Conservation (phyloP, 108 stramenopile species). For the Cyclostephanos tholiformis region DNA sequence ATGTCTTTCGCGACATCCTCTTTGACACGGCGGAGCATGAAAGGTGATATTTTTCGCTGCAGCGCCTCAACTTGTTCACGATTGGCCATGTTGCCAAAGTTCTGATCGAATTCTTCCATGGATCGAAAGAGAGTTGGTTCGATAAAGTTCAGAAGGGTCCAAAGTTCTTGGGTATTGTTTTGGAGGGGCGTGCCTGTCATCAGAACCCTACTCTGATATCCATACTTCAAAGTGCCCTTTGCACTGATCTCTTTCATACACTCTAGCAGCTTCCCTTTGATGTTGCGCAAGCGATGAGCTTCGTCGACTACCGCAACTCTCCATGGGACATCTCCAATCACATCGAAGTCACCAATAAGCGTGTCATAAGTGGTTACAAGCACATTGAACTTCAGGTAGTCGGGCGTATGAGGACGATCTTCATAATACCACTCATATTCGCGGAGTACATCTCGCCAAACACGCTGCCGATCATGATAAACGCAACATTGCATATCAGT, state of each 20-base stretch:
- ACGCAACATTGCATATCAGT: conserved; percentile 95
- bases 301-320: conserved; percentile 95
- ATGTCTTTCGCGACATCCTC: conserved; percentile 99
- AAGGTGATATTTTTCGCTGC: conserved; percentile 92
- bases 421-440: conserved; percentile 98
- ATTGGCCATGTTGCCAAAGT: conserved; percentile 93
- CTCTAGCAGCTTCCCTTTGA: conserved; percentile 92
- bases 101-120: conserved; percentile 86
- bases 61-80: conserved; percentile 91
- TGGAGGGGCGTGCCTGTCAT: conserved; percentile 99
- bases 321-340: conserved; percentile 89
- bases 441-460: conserved; percentile 95
- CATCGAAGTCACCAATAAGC: conserved; percentile 87
- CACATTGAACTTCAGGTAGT: conserved; percentile 94
- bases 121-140: conserved; percentile 93
- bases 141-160: conserved; percentile 97
- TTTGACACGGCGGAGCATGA: conserved; percentile 95
- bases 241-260: conserved; percentile 92
- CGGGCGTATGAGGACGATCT: conserved; percentile 94
- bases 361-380: conserved; percentile 95
- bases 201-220: conserved; percentile 93
- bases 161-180: conserved; percentile 96
- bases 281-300: conserved; percentile 95
- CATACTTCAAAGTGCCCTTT: conserved; percentile 81
- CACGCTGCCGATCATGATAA: conserved; percentile 94